Conservation (phyloP, 2,329 filamentous ascomycete species). For the Fusarium decemcellulare region DNA sequence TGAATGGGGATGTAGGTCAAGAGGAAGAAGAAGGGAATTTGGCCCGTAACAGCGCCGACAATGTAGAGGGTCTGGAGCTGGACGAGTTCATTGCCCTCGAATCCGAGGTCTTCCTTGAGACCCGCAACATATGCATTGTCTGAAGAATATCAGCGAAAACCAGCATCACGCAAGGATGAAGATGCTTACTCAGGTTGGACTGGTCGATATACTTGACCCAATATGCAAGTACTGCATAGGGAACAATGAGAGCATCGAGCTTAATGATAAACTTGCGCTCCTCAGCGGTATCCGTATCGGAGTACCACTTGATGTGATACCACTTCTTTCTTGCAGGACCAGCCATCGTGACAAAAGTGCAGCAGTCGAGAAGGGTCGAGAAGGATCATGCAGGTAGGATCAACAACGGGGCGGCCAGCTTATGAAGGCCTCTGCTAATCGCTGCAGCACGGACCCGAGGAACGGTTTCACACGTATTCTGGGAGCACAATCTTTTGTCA, state of each 20-base stretch:
- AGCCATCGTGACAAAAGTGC: conserved; percentile 5
- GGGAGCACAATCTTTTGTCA: neutral
- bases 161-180: neutral
- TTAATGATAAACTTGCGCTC: conserved; percentile 50
- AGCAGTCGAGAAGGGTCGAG: neutral
- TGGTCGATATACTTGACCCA: conserved; percentile 48
- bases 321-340: conserved; percentile 24
- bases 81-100: conserved; percentile 68
- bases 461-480: neutral
- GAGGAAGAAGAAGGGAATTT: conserved; percentile 66
- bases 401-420: conserved; percentile 2
- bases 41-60: conserved; percentile 63
- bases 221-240: conserved; percentile 43
- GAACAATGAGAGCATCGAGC: conserved; percentile 67
- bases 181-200: conserved; percentile 40
- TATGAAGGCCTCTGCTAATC: conserved; percentile 4
- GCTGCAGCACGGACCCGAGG: neutral
- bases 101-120: conserved; percentile 65
- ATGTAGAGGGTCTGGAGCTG: conserved; percentile 66
- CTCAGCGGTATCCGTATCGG: conserved; percentile 20
- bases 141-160: conserved; percentile 30
- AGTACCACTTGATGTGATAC: conserved; percentile 30
- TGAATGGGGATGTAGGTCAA: conserved; percentile 63
- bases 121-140: conserved; percentile 70
- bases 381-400: neutral